Evolutionary conservation across 2,329 filamentous ascomycete genomes (phyloP), one percentile per base, ranked within the genome.

Genomic region (Penicillium capsulatum): DNA sequence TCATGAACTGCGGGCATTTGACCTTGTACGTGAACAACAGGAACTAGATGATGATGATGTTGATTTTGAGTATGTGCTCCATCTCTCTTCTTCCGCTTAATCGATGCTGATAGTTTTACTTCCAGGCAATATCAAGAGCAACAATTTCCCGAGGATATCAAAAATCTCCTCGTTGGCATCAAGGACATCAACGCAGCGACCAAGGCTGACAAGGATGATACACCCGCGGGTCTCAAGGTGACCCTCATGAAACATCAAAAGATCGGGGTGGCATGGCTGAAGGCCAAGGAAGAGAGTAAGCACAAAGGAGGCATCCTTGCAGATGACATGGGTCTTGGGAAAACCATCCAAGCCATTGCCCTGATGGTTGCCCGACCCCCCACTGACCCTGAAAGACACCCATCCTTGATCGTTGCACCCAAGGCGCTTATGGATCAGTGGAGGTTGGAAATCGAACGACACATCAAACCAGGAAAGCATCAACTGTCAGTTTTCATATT

Each of bases 321-420:
- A 1, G 84, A 88, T 54, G 84, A 88, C 47, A 92, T 91, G 86
- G 86, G 86, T 6, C 69, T 91, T 8, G 86, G 86, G 6, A 91
- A 92, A 65, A 91, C 86, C 0, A 83, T 95, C 16, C 87, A 91
- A 45, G 83, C 86, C 4, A 71, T 96, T 15, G 79, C 89, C 3
- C 73, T 95, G 30, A 84, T 94, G 51, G 71, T 87, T 9, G 76
- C 78, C 4, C 75, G 81, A 4, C 81, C 75, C n/a, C 79, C 84
- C 0, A 63, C 69, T 0, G 73, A 82, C 44, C 65, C 66, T n/a
- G 61, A 67, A 45, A 71, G 67, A 40, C 79, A 86, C 70, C 89
- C 88, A 0, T 92, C 82, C n/a, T 68, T 95, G 16, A 87, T 95
- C 33, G 73, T 94, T 33, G 86, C 83, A 0, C 88, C 88, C 0